Base-by-base conservation (phyloP, 306 rosid species). In the Fragaria nilgerrensis region DNA sequence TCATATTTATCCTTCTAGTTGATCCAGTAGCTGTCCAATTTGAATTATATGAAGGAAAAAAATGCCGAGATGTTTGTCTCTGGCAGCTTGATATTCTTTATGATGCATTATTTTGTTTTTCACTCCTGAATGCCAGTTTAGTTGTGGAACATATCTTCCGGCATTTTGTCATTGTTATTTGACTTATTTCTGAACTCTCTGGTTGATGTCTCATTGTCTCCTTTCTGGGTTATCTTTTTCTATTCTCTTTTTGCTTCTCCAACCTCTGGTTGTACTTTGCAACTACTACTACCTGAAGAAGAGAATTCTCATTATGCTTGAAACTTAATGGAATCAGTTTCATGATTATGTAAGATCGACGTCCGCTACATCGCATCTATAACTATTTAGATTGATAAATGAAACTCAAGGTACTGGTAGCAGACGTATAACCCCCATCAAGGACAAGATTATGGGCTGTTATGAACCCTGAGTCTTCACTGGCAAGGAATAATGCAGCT, bases 351-450 rank as follows among this genome's bases (percentile, higher is more conserved):
- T 62, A 62, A 62, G 39, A 62, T 27, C 17, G 3, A 14, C 20
- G 2, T 62, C 7, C 7, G 7, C 27, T 16, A 29, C 37, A 25
- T 47, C 12, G 37, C 62, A 13, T 10, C 8, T 49, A 9, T 56
- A 13, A 13, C 50, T 32, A 10, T 68, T 86, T 27, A 14, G 20
- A 32, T 64, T 75, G 88, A 69, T 87, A 91, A 22, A 93, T 84
- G 79, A 83, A 83, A 77, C 88, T 82, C 86, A 91, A 74, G 63
- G 9, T 11, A 62, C 84, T 75, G 75, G n/a, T 41, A 48, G 91
- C 97, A 61, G 83, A 77, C 5, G 97, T 91, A 78, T 75, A 79
- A 66, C 98, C 98, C 2, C 98, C 98, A 77, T 93, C 98, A 9
- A 93, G 83, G 45, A 82, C 87, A 58, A 93, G 95, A 74, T 80